Evolutionary conservation across 2,329 filamentous ascomycete species (phyloP).

Genomic region (Colletotrichum incanum): DNA sequence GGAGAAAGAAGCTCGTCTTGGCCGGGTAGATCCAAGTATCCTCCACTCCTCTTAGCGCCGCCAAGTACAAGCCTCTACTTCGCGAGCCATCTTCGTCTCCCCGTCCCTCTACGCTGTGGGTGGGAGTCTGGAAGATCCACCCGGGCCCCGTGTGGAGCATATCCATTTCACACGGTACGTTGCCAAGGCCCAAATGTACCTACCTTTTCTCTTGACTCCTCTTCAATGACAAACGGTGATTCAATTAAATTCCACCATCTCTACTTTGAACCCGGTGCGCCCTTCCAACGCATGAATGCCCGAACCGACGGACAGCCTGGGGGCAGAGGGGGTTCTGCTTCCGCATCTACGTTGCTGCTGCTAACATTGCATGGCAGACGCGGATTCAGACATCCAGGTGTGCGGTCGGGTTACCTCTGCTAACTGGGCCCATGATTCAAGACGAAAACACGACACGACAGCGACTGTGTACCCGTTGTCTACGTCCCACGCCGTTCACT

Average conservation of each 20-base stretch:
- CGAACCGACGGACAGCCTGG: background rate
- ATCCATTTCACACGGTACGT: constrained; percentile 1
- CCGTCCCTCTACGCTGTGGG: background rate
- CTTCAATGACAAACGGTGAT: background rate
- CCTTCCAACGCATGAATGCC: background rate
- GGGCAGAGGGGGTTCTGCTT: background rate
- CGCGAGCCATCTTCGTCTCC: background rate
- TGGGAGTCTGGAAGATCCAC: constrained; percentile 3
- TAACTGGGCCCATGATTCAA: constrained; percentile 7
- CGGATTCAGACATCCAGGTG: background rate
- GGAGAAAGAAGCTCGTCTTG: constrained; percentile 24
- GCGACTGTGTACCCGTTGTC: background rate
- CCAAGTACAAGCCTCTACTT: constrained; percentile 29
- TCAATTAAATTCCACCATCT: constrained; percentile 1
- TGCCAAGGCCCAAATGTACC: constrained; percentile 9
- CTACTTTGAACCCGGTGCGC: background rate
- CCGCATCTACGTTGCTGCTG: background rate
- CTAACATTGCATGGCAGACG: background rate
- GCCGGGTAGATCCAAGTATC: constrained; percentile 29
- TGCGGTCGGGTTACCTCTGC: background rate
- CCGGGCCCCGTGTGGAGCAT: background rate
- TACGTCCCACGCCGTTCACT: background rate
- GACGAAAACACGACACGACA: background rate
- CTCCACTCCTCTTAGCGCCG: background rate
- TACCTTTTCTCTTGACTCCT: background rate